A percentile compares a stretch with the other conserved stretches of the same genome.
phyloP scores from a whole-genome alignment of 345 rosid species.

The Nephelium lappaceum region DNA sequence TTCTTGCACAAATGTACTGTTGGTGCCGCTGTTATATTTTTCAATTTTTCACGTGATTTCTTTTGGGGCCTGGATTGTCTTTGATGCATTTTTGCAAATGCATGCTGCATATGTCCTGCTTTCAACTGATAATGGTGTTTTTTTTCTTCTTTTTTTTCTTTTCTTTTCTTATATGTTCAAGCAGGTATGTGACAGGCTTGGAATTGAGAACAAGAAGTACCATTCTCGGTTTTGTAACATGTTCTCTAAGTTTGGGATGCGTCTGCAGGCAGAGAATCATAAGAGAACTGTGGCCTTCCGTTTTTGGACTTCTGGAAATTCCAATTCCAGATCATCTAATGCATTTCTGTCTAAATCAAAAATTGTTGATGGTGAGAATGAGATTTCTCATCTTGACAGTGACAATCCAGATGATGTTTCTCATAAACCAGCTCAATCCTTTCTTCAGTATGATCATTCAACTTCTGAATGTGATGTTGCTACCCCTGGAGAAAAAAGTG shows the following conservation, averaged over 20 bases:
- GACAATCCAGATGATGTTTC: conserved; percentile 33
- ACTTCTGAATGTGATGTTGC: conserved; percentile 40
- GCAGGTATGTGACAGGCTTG: conserved; percentile 83
- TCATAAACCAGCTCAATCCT: conserved; percentile 35
- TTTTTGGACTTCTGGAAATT: conserved; percentile 71
- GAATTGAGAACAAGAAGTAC: conserved; percentile 79
- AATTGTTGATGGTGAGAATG: conserved; percentile 31
- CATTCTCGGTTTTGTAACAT: conserved; percentile 68
- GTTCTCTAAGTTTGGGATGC: conserved; percentile 75
- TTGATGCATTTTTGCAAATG: background rate
- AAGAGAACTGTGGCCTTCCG: conserved; percentile 68
- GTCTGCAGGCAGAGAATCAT: conserved; percentile 65
- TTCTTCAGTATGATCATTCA: conserved; percentile 39
- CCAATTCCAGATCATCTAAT: conserved; percentile 46
- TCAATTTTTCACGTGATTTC: background rate
- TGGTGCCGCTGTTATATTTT: background rate
- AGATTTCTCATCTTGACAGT: conserved; percentile 29
- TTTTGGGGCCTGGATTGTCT: background rate
- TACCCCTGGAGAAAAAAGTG: conserved; percentile 39
- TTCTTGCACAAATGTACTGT: background rate
- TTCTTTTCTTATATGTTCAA: conserved; percentile 24
- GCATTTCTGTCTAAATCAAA: conserved; percentile 41
- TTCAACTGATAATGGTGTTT: background rate
- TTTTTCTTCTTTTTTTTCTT: background rate
- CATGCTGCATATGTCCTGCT: conserved; percentile 6